Percentiles rank a stretch among this genome's conserved stretches.
These are phyloP conservation scores for Cryptococcus jaspeensis DNA, from an alignment of 1,284 basidiomycete species.

Conservation along the genomic window DNA sequence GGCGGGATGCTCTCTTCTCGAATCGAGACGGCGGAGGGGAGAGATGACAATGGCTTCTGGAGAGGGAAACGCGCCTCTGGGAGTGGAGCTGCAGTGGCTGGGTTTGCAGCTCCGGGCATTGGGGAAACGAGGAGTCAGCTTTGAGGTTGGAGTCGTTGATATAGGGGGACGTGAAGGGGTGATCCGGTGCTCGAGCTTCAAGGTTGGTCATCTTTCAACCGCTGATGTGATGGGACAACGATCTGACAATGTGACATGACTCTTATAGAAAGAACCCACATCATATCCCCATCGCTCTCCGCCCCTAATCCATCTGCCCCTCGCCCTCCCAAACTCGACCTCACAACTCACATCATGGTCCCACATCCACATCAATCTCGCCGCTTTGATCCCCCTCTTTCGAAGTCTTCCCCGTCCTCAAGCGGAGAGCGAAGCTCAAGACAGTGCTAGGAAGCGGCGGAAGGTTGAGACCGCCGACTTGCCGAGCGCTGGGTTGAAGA, in stretches of 20 bases:
- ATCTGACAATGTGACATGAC: neutral
- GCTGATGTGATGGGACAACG: neutral
- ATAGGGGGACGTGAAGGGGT: conserved; percentile 60
- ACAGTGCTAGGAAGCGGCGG: conserved; percentile 14
- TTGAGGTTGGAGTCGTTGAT: conserved; percentile 76
- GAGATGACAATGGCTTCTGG: neutral
- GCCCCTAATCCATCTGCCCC: conserved; percentile 69
- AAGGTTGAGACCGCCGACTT: conserved; percentile 30
- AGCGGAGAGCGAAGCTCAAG: neutral
- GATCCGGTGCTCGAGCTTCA: conserved; percentile 73
- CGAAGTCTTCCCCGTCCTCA: conserved; percentile 46
- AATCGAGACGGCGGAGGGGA: conserved; percentile 1
- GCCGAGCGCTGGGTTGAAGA: conserved; percentile 63
- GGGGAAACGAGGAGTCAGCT: conserved; percentile 63
- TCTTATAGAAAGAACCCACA: conserved; percentile 59
- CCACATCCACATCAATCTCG: conserved; percentile 63
- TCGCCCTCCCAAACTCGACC: conserved; percentile 62
- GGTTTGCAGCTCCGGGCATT: conserved; percentile 71
- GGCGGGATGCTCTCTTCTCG: conserved; percentile 50
- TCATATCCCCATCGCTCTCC: conserved; percentile 54
- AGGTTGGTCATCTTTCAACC: conserved; percentile 56
- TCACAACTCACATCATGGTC: conserved; percentile 69
- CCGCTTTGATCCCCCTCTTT: conserved; percentile 64
- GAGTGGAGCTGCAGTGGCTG: conserved; percentile 69
- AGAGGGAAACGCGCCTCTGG: conserved; percentile 52